Evolutionary conservation across 139 green algal species (phyloP), one percentile per base, ranked within the genome.

Genomic region (Marvania coccoides): DNA sequence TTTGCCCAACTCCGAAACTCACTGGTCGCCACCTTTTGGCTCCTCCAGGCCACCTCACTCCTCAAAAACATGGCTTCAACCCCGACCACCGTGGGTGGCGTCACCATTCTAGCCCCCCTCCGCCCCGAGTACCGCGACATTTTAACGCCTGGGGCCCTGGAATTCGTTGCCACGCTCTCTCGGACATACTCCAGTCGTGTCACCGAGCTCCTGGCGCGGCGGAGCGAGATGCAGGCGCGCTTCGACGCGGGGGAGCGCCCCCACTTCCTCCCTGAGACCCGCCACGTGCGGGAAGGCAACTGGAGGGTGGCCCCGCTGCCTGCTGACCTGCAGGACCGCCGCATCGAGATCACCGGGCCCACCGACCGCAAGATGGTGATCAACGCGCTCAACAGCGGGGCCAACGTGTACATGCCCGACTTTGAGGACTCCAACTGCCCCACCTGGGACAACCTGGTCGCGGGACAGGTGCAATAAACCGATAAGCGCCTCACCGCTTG

Each of bases 341-440:
- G 89, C 6, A 87, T 96, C 23, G 89, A 96, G 73, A 96, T 96
- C 67, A 96, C 89, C 3, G 84, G 88, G 5, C 89, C 88, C 37
- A 86, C 91, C 28, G 85, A 94, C 47, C 77, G 84, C 54, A 96
- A 96, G 77, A 96, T 96, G 89, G 84, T 95, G 35, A 95, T 95
- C 80, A 69, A 69, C 42, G 62, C 62, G 7, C 62, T 69, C 24
- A 69, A 69, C 42, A 45, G 71, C 56, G 89, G 89, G 19, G 87
- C 89, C 28, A 85, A 74, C 6, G 74, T 85, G 51, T 96, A 83
- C 81, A 96, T 96, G 89, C 82, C 85, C 10, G 87, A 93, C 72
- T 93, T 93, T 71, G 85, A 93, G 69, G 89, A 96, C 65, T 91
- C 83, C 33, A 88, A 90, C 64, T 83, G 83, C 19, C 89, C 89